phyloP scores from a whole-genome alignment of 495 filamentous ascomycete genomes.

The Annulohypoxylon stygium region DNA sequence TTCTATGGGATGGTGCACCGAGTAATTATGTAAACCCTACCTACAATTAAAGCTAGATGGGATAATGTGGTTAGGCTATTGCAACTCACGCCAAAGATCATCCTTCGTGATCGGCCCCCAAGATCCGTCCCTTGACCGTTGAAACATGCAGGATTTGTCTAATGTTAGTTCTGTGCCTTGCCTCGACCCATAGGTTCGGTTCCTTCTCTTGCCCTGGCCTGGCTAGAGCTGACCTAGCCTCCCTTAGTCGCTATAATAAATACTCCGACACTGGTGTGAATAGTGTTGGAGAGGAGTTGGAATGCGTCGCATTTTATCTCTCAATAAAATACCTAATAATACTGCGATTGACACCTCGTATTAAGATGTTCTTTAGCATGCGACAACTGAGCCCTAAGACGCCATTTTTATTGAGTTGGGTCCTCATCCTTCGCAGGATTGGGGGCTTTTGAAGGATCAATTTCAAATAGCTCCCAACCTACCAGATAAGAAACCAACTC shows the following conservation, averaged over 20 bases:
- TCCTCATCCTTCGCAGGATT: slow-evolving; percentile 28
- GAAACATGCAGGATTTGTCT: slow-evolving; percentile 38
- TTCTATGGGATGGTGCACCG: neutral
- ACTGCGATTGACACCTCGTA: slow-evolving; percentile 20
- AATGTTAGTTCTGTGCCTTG: slow-evolving; percentile 36
- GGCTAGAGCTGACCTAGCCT: neutral
- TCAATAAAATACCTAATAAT: slow-evolving; percentile 2
- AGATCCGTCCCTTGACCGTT: slow-evolving; percentile 22
- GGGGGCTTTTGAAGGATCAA: slow-evolving; percentile 37
- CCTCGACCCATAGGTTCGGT: slow-evolving; percentile 29
- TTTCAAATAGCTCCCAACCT: slow-evolving; percentile 32
- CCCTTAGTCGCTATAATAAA: slow-evolving; percentile 27
- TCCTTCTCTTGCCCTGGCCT: slow-evolving; percentile 14
- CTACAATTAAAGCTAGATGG: neutral
- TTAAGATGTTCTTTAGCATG: neutral
- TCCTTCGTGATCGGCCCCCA: slow-evolving; percentile 38
- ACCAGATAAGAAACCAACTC: slow-evolving; percentile 28
- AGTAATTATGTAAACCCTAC: neutral
- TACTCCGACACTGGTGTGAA: slow-evolving; percentile 27
- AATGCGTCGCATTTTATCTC: slow-evolving; percentile 17
- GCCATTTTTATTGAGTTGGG: slow-evolving; percentile 15
- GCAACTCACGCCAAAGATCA: slow-evolving; percentile 29
- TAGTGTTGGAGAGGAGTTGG: slow-evolving; percentile 20
- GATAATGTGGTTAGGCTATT: slow-evolving; percentile 12
- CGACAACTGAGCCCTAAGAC: neutral